Base-by-base conservation (phyloP, 371 early-diverging fungal genomes). In the Rhizomucor miehei region DNA sequence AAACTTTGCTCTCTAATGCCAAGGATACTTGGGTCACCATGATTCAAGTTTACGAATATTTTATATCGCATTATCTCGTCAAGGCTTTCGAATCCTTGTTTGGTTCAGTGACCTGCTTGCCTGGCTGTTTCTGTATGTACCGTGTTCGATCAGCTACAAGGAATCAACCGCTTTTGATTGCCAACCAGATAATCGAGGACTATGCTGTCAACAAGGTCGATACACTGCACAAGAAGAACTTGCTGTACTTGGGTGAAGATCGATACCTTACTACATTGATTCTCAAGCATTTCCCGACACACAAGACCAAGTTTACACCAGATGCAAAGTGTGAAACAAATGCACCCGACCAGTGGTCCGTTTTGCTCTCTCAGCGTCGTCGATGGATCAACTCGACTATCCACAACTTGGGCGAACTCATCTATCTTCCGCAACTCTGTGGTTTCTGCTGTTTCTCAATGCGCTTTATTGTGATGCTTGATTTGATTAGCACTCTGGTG, bases 341-440 rank as follows among this genome's bases (percentile, higher is more conserved):
- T 51, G 99, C 94, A 1, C 99, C 99, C 3, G 96, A 95, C 55
- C 82, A 78, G 57, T 97, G 95, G 85, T 71, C 77, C 17, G 90
- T 98, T 13, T 79, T 99, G 34, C 60, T 98, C 20, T 97, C 97
- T 4, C 98, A 97, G 69, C 86, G 98, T 56, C 88, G 98, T 67
- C 80, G 98, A 55, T 97, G 98, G 98, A 97, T 97, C 60, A 97
- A 97, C 73, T 94, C 94, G 6, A 97, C 98, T 0, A 87, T 97
- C 29, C 93, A 93, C 78, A 97, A 97, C 69, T 67, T 96, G 52
- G 87, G 93, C 63, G 98, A 95, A 69, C 77, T 97, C 24, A 79
- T 92, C 40, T 75, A 87, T 47, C 78, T 97, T 24, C 86, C 89
- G 39, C 85, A 88, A 48, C 80, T 95, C 11, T 97, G 98, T 56